These are phyloP conservation scores for Kandelia obovata DNA, from an alignment of 345 rosid species.

Conservation along the genomic window DNA sequence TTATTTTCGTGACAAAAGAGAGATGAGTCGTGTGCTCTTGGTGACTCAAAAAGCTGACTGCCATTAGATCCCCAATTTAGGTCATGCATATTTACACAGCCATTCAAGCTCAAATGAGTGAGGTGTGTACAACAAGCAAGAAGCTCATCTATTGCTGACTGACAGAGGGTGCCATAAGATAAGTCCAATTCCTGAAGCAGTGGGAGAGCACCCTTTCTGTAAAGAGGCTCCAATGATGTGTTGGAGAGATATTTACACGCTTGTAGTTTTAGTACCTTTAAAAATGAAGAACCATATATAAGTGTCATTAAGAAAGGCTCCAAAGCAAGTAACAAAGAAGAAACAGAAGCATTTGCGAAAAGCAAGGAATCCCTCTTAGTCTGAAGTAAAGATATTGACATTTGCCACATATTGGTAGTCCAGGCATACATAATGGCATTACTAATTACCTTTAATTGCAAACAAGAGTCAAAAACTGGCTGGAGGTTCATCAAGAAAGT, in stretches of 20 bases:
- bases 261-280: constrained; percentile 83
- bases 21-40: constrained; percentile 20
- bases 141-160: constrained; percentile 91
- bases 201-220: constrained; percentile 74
- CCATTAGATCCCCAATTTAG: constrained; percentile 72
- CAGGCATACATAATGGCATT: neutral
- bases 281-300: neutral
- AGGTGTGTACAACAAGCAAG: constrained; percentile 88
- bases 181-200: constrained; percentile 81
- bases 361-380: neutral
- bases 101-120: constrained; percentile 91
- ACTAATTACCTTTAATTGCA: constrained; percentile 64
- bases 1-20: constrained; percentile 24
- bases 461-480: constrained; percentile 82
- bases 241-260: constrained; percentile 94
- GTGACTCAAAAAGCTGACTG: constrained; percentile 38
- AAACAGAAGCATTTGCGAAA: neutral
- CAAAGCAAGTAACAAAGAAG: neutral
- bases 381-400: neutral
- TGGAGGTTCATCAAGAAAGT: constrained; percentile 76
- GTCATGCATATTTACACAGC: constrained; percentile 91
- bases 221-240: constrained; percentile 87
- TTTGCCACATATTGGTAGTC: neutral
- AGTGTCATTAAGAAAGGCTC: neutral
- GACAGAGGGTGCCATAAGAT: constrained; percentile 89